Evolutionary conservation across 768 basidiomycete species (phyloP), one percentile per base, ranked within the genome.

Genomic region (Candolleomyces aberdarensis): DNA sequence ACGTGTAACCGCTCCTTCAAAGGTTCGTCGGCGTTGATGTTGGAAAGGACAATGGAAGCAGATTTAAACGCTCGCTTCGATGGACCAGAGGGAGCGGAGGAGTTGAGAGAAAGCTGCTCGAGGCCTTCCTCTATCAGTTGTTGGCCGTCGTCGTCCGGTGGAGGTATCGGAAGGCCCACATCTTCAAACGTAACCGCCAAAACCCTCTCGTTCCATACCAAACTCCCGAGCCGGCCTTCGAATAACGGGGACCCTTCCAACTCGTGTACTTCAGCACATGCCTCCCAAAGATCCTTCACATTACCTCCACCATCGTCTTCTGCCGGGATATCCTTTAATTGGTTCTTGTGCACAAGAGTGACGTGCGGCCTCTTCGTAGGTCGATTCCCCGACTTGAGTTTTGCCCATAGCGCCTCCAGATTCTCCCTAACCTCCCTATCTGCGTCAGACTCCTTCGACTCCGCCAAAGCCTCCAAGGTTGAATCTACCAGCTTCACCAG

Each of bases 101-200:
- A 36, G 5, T 36, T 36, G 13, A 49, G 19, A 40, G 40, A 20
- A 8, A 53, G 7, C 11, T 54, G 15, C 13, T 39, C n/a, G n/a
- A 32, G 22, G 36, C 36, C 36, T 20, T 32, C 8, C 8, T 20
- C 20, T 10, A 53, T 5, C 48, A 29, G 26, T 20, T 53, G 66
- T 4, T 77, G 82, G 29, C 75, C 74, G 9, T 67, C 74, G 2
- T 68, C 74, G 2, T 58, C 66, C 1, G 58, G 63, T 10, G 49
- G 66, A 4, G 63, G 68, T 15, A 62, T 69, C 10, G 66, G 76
- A 0, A 72, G 64, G 5, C 69, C 73, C 3, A 97, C 62, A 52
- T 85, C 78, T 1, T 87, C 86, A 32, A 97, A 83, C 0, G 86
- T 84, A 10, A 91, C 68, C 2, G 91, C 88, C 92, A 98, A 94